Conservation (phyloP, 2,329 filamentous ascomycete species). For the Teratosphaeria zuluensis region DNA sequence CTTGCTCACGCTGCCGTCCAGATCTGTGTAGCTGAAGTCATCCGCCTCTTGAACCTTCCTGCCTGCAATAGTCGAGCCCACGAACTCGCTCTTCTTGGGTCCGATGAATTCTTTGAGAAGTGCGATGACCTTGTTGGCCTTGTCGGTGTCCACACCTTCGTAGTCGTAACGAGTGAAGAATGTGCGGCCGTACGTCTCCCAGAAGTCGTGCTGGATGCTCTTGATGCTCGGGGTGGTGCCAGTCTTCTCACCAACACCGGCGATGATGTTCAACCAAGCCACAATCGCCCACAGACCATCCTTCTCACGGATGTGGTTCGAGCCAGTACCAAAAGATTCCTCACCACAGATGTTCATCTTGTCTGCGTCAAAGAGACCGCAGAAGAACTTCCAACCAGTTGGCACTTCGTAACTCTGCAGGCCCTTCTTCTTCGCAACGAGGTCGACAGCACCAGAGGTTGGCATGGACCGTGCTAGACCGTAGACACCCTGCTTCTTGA, state of each 20-base stretch:
- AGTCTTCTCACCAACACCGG: slow-evolving; percentile 76
- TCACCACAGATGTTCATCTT: slow-evolving; percentile 98
- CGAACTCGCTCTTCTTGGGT: slow-evolving; percentile 57
- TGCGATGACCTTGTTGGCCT: slow-evolving; percentile 80
- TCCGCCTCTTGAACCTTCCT: slow-evolving; percentile 82
- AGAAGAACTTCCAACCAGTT: slow-evolving; percentile 99
- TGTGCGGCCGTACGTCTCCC: slow-evolving; percentile 87
- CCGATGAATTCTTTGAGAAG: slow-evolving; percentile 71
- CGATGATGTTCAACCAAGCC: slow-evolving; percentile 98
- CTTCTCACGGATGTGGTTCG: slow-evolving; percentile 98
- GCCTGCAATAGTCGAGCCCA: slow-evolving; percentile 72
- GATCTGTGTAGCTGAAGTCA: slow-evolving; percentile 96
- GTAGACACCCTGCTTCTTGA: slow-evolving; percentile 93
- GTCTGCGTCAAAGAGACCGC: slow-evolving; percentile 83
- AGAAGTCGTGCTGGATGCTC: slow-evolving; percentile 95
- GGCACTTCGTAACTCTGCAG: slow-evolving; percentile 92
- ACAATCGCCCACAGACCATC: slow-evolving; percentile 96
- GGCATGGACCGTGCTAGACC: slow-evolving; percentile 96
- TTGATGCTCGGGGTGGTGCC: slow-evolving; percentile 81
- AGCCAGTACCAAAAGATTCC: slow-evolving; percentile 95
- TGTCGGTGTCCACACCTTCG: slow-evolving; percentile 85
- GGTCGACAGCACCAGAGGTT: slow-evolving; percentile 87
- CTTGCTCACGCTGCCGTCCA: slow-evolving; percentile 91
- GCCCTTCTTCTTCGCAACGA: slow-evolving; percentile 89
- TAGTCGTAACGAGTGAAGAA: slow-evolving; percentile 99